phyloP scores from a whole-genome alignment of 2,329 filamentous ascomycete genomes.

The Diaporthe longicolla region DNA sequence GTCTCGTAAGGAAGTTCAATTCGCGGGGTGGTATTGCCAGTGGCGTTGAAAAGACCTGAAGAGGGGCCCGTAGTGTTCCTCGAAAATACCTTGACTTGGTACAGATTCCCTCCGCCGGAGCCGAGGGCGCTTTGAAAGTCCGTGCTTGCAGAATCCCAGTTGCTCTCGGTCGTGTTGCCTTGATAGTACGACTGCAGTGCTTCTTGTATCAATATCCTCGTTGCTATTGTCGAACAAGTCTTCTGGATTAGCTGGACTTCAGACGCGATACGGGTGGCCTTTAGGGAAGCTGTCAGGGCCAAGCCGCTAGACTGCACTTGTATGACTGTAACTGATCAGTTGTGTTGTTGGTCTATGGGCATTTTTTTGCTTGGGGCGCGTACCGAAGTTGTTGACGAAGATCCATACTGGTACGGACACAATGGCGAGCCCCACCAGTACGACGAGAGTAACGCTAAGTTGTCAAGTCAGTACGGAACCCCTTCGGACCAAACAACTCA shows the following conservation, averaged over 20 bases:
- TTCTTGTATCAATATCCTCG: conserved; percentile 72
- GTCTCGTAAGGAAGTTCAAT: conserved; percentile 74
- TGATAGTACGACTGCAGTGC: conserved; percentile 66
- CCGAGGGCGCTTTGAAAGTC: conserved; percentile 81
- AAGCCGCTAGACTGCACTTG: conserved; percentile 73
- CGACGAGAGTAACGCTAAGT: conserved; percentile 75
- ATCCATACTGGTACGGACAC: conserved; percentile 83
- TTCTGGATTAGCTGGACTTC: conserved; percentile 85
- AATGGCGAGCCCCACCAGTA: conserved; percentile 81
- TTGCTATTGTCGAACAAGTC: conserved; percentile 79
- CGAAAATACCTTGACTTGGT: conserved; percentile 82
- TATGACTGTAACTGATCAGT: conserved; percentile 52
- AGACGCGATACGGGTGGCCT: conserved; percentile 84
- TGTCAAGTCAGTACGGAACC: conserved; percentile 8
- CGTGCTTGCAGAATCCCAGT: conserved; percentile 72
- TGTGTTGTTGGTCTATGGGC: not conserved
- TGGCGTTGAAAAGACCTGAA: conserved; percentile 75
- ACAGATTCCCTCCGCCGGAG: conserved; percentile 67
- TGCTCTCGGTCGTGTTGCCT: conserved; percentile 67
- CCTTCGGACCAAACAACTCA: not conserved
- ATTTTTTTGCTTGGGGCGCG: not conserved
- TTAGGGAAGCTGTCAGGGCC: conserved; percentile 85
- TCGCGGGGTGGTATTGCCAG: conserved; percentile 61
- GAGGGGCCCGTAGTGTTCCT: conserved; percentile 72
- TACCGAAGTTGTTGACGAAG: conserved; percentile 65